Percentiles rank a stretch among this genome's conserved stretches.
These are phyloP conservation scores for Beauveria bassiana DNA, from an alignment of 2,329 filamentous ascomycete species.

Conservation along the genomic window DNA sequence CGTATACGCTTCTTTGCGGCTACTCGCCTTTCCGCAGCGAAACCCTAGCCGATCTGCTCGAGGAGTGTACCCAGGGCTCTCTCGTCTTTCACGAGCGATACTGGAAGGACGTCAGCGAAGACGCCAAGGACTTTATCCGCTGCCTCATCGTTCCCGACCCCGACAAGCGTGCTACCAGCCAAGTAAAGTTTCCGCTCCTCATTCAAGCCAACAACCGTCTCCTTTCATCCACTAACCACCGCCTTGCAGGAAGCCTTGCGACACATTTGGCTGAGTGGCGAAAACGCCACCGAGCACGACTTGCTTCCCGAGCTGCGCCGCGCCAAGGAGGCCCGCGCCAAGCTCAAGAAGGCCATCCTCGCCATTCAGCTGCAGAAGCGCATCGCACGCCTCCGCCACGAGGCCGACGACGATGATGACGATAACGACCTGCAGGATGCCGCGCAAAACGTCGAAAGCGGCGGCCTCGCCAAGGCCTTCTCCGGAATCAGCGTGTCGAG, in stretches of 20 bases:
- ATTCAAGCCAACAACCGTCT: constrained; percentile 7
- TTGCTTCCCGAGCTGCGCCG: constrained; percentile 87
- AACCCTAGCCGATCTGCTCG: constrained; percentile 84
- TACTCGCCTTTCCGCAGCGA: constrained; percentile 98
- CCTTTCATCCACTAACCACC: background rate
- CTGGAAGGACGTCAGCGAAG: constrained; percentile 94
- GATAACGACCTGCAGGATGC: constrained; percentile 61
- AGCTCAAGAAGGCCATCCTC: constrained; percentile 88
- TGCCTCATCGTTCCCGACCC: constrained; percentile 72
- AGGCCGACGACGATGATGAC: constrained; percentile 79
- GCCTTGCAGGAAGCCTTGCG: constrained; percentile 58
- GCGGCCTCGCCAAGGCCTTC: constrained; percentile 14
- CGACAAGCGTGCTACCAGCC: constrained; percentile 67
- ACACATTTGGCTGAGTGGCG: constrained; percentile 84
- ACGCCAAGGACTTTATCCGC: constrained; percentile 92
- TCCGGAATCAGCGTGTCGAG: constrained; percentile 3
- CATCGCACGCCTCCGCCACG: constrained; percentile 88
- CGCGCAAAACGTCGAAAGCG: constrained; percentile 23
- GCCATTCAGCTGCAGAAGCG: constrained; percentile 93
- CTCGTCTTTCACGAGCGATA: constrained; percentile 97
- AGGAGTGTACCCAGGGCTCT: constrained; percentile 77
- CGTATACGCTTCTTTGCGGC: constrained; percentile 93
- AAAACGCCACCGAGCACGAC: constrained; percentile 91
- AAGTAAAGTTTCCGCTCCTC: constrained; percentile 31
- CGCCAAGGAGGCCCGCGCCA: constrained; percentile 84